Base-by-base conservation (phyloP, 169 alveolate species). In the Cryptosporidium ubiquitum region DNA sequence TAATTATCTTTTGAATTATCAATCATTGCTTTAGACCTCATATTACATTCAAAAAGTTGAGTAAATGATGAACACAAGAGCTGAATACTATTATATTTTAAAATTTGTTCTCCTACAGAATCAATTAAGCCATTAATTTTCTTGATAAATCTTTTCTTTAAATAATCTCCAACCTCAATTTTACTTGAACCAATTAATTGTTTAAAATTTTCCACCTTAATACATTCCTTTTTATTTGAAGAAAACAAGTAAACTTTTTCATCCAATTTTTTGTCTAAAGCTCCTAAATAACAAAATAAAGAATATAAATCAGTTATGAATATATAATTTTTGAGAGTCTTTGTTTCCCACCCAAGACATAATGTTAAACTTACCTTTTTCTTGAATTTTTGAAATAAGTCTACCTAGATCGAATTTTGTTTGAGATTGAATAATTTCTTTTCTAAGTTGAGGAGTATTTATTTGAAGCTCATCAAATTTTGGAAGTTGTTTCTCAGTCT, bases 21-120 rank as follows among this genome's bases (percentile, higher is more conserved):
- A 18, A 1, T 23, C 33, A 18, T 35, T 26, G 5, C 57, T 35
- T 73, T 35, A 18, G 47, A 5, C 26, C 9, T 79, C 0, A 79
- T 61, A 20, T 66, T 44, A 39, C 89, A 79, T 16, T 79, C 89
- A 47, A 79, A 61, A 16, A 66, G 26, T 18, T 42, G 35, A 49
- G 16, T 60, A 18, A 79, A 26, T 9, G 55, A 68, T n/a, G 79
- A 42, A 33, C 89, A 79, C 4, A 79, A 42, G 1, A 79, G 37
- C 51, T 39, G 66, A 33, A 79, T 61, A 37, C 89, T 79, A 26
- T 79, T 58, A 66, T 79, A 79, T 39, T 23, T 79, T 20, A 39
- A 29, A 37, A 79, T 64, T 5, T 31, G 18, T 12, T 58, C 89
- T 6, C 75, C 75, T 18, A 37, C 31, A 7, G 71, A 64, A 31